Conservation (phyloP, 2,329 filamentous ascomycete species). For the Fusarium chlamydosporum region DNA sequence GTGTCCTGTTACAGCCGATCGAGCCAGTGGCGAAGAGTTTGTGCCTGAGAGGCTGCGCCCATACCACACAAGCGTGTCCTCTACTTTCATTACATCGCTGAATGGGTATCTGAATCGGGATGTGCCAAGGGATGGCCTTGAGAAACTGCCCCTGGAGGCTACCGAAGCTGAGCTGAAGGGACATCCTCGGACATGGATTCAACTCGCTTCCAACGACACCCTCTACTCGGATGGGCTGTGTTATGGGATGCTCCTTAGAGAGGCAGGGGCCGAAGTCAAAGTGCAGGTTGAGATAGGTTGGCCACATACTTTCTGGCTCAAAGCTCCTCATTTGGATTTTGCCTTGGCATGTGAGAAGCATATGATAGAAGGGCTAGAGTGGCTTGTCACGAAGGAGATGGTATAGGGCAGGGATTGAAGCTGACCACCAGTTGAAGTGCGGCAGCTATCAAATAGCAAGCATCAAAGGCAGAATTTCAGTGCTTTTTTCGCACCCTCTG, state of each 20-base stretch:
- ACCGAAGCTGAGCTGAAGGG: constrained; percentile 49
- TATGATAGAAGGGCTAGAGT: constrained; percentile 60
- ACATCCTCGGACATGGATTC: constrained; percentile 62
- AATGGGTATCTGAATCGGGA: constrained; percentile 53
- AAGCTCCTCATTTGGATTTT: constrained; percentile 58
- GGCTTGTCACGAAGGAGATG: constrained; percentile 53
- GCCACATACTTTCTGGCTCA: constrained; percentile 69
- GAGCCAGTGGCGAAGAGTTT: constrained; percentile 55
- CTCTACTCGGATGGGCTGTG: constrained; percentile 67
- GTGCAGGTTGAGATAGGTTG: constrained; percentile 62
- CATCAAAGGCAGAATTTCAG: background rate
- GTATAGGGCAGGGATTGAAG: background rate
- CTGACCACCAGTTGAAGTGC: background rate
- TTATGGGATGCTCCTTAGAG: constrained; percentile 60
- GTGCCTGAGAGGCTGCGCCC: constrained; percentile 56
- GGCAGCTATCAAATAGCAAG: background rate
- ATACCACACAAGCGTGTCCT: constrained; percentile 59
- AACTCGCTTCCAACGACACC: constrained; percentile 65
- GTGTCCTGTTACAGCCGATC: constrained; percentile 64
- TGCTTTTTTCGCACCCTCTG: no score
- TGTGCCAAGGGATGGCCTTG: constrained; percentile 58
- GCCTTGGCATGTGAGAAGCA: constrained; percentile 59
- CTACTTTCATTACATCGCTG: constrained; percentile 57
- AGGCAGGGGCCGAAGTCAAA: constrained; percentile 58
- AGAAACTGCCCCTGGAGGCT: constrained; percentile 60